Evolutionary conservation across 768 basidiomycete genomes (phyloP), one percentile per base, ranked within the genome.

Genomic region (Russula ochroleuca): DNA sequence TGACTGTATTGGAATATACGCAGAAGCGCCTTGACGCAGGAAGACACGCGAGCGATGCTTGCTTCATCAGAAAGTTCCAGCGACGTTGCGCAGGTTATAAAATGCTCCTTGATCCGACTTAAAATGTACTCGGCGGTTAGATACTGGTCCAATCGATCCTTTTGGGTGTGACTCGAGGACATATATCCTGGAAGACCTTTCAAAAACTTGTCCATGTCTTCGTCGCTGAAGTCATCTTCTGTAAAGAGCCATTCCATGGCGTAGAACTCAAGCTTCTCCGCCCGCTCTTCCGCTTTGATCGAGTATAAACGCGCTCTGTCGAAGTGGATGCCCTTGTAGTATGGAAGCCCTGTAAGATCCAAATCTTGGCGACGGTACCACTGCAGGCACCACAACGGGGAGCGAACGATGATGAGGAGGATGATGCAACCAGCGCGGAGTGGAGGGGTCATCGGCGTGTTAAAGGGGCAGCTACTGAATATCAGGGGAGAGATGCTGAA

Each of bases 101-200:
- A 47, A 15, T 63, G 62, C 35, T 31, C 35, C 57, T 48, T 59
- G 51, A 59, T 54, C 7, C 62, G 62, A 9, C 11, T 19, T 8
- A 63, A 52, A 25, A 59, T 47, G 35, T 53, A 21, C 1, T 38
- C 25, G 19, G 41, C 37, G n/a, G 43, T 40, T 7, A 63, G 14
- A 37, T 48, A 28, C 33, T 38, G 21, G 14, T 25, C 35, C 45
- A 63, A 31, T 3, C 28, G 23, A 17, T 35, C 15, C n/a, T 9
- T 37, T 10, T 59, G 15, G 13, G 62, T 59, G 35, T 33, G 51
- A 31, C 4, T 14, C 9, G 62, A 59, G n/a, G 52, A 43, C 23
- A 63, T 48, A 17, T 63, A 63, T 25, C 62, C 62, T 10, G 57
- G 57, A 17, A 63, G 62, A 10, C 57, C 57, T 53, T 59, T 51